phyloP scores from a whole-genome alignment of 768 basidiomycete species.

The Artomyces pyxidatus region DNA sequence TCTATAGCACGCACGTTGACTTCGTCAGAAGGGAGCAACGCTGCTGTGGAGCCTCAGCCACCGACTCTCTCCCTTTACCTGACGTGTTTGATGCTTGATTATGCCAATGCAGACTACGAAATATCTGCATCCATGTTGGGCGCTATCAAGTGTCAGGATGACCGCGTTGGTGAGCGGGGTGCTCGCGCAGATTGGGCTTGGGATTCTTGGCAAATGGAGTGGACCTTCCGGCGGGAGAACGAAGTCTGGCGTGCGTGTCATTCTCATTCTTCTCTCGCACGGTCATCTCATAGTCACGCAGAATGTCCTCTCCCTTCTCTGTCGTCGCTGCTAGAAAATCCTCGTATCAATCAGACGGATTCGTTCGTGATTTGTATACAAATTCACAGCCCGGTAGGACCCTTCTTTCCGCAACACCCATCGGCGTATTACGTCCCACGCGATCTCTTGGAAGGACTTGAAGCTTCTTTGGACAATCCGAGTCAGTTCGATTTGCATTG shows the following conservation, averaged over 20 bases:
- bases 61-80: conserved; percentile 53
- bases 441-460: conserved; percentile 60
- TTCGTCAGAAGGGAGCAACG: neutral
- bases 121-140: conserved; percentile 61
- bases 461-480: conserved; percentile 63
- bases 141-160: conserved; percentile 60
- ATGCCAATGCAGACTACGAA: conserved; percentile 50
- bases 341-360: conserved; percentile 50
- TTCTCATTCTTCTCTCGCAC: neutral
- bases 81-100: conserved; percentile 57
- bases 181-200: conserved; percentile 67
- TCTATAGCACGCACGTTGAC: conserved; percentile 3
- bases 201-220: conserved; percentile 65
- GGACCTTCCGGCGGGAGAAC: conserved; percentile 59
- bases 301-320: conserved; percentile 60
- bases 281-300: conserved; percentile 16
- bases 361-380: conserved; percentile 70
- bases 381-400: conserved; percentile 49
- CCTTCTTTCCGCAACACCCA: conserved; percentile 59
- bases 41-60: conserved; percentile 21
- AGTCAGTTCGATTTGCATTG: conserved; percentile 32
- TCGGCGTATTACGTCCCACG: conserved; percentile 56
- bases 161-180: conserved; percentile 51
- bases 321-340: conserved; percentile 51
- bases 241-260: conserved; percentile 64